These are phyloP conservation scores for Epicoccum sorghinum DNA, from an alignment of 2,329 filamentous ascomycete genomes.

Conservation along the genomic window DNA sequence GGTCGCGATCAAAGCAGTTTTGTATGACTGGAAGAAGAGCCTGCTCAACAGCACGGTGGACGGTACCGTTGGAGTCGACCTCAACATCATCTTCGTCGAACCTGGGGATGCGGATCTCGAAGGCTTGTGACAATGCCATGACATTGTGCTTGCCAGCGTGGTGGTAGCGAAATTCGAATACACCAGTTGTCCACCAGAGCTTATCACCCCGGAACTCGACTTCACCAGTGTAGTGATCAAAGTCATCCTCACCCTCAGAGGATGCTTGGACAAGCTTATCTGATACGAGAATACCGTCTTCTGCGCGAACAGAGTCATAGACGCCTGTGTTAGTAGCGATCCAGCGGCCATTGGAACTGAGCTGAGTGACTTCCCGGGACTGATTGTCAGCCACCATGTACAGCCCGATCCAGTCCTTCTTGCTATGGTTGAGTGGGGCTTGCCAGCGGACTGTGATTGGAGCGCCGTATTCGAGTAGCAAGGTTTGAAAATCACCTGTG, in stretches of 20 bases:
- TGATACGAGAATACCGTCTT: conserved; percentile 75
- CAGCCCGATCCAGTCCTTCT: conserved; percentile 92
- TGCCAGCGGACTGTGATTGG: conserved; percentile 91
- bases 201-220: conserved; percentile 90
- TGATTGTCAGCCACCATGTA: conserved; percentile 96
- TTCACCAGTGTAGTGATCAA: conserved; percentile 75
- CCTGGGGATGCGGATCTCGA: conserved; percentile 82
- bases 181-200: conserved; percentile 94
- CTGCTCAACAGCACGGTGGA: conserved; percentile 74
- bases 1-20: conserved; percentile 92
- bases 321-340: conserved; percentile 76
- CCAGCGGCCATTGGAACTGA: conserved; percentile 89
- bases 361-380: conserved; percentile 80
- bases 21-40: conserved; percentile 81
- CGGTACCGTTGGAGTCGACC: conserved; percentile 63
- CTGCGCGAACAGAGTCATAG: conserved; percentile 76
- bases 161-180: conserved; percentile 97
- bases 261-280: conserved; percentile 64
- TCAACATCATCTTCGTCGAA: conserved; percentile 78
- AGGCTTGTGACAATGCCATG: conserved; percentile 91
- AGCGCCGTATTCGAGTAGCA: conserved; percentile 85
- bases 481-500: conserved; percentile 69
- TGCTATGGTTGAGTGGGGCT: conserved; percentile 84
- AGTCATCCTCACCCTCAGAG: conserved; percentile 54
- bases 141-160: conserved; percentile 91